Base-by-base conservation (phyloP, 129 eudicot species). In the Arctium lappa region DNA sequence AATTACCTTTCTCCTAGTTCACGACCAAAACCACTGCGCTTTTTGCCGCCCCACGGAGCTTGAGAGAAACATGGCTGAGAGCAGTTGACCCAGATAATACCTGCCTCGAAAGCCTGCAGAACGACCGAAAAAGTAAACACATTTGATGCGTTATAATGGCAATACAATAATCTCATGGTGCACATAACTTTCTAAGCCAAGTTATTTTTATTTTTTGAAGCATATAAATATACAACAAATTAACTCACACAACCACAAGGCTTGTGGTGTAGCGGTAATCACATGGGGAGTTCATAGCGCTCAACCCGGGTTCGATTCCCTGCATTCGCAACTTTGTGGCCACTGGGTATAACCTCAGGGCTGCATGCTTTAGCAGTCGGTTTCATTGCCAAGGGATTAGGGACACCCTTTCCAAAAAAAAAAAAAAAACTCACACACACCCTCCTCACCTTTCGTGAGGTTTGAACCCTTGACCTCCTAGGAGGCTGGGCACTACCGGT, bases 21-120 rank as follows among this genome's bases (percentile, higher is more conserved):
- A 76, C 95, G 98, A 29, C 98, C 98, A 85, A 94, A 94, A 72
- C 98, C 98, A 77, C 98, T 94, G 18, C 92, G 93, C 78, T 90
- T 94, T 46, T 82, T 94, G 71, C 98, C 97, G 11, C 98, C 98
- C 98, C 98, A 94, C 3, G 98, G 97, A 88, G 97, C 97, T 88
- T 94, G 98, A 78, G 84, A 89, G 85, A 94, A 94, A 92, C 97
- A 92, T 11, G 98, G 98, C 82, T 94, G 98, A 34, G 98, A 94
- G 91, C 97, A 94, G 86, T 94, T 94, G 53, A 94, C 77, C 97
- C 98, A 94, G 13, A 94, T 95, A 48, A 87, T 76, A 66, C 98
- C 98, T 11, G 87, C 86, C 74, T 91, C 89, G 48, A 92, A 78
- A 73, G 93, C 95, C 98, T 94, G 90, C 72, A 85, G 34, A 62